Evolutionary conservation across 2,329 filamentous ascomycete genomes (phyloP).

Genomic region (Claviceps sp.): DNA sequence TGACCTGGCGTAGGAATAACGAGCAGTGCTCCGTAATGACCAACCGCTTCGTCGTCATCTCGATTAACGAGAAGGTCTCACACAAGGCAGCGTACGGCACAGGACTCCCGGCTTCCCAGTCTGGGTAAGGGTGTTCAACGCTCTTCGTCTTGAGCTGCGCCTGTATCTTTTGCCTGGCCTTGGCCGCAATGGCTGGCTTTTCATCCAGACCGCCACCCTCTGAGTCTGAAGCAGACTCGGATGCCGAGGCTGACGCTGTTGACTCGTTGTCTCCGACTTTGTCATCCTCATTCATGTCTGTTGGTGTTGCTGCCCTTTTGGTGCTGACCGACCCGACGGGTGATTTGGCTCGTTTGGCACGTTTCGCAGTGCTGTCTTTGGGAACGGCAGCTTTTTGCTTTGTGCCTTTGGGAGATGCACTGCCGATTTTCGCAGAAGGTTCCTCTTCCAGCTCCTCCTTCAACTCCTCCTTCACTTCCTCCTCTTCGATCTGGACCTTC

Average conservation of each 20-base stretch:
- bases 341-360: neutral
- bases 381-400: slow-evolving; percentile 13
- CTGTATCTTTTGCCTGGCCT: slow-evolving; percentile 70
- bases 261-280: slow-evolving; percentile 12
- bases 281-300: slow-evolving; percentile 14
- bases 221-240: slow-evolving; percentile 24
- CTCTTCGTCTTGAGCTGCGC: slow-evolving; percentile 53
- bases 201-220: slow-evolving; percentile 39
- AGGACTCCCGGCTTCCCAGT: slow-evolving; percentile 80
- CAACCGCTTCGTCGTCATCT: slow-evolving; percentile 85
- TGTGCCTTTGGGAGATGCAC: neutral
- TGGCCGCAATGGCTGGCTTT: slow-evolving; percentile 58
- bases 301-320: slow-evolving; percentile 10
- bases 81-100: slow-evolving; percentile 93
- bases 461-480: slow-evolving; percentile 30
- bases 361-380: slow-evolving; percentile 12
- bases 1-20: slow-evolving; percentile 83
- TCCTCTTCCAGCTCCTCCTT: neutral
- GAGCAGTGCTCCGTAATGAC: slow-evolving; percentile 83
- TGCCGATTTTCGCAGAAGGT: neutral
- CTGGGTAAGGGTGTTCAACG: slow-evolving; percentile 80
- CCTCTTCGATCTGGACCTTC: slow-evolving; percentile 36
- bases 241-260: slow-evolving; percentile 8
- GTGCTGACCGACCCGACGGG: neutral
- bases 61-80: slow-evolving; percentile 85